Evolutionary conservation across 129 eudicot species (phyloP), one percentile per base, ranked within the genome.

Genomic region (Logfia minima): DNA sequence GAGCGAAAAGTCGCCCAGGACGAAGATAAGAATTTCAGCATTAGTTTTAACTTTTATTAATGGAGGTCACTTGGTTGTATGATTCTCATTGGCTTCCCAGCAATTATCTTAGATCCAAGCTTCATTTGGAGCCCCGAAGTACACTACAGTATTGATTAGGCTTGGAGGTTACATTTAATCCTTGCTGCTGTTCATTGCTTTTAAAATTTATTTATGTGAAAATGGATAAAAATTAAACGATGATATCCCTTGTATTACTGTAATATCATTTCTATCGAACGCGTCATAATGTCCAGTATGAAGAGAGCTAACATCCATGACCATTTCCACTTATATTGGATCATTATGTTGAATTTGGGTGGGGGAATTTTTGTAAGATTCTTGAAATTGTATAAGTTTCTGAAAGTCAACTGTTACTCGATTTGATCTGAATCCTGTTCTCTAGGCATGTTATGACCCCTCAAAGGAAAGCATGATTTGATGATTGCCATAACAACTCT

Each of bases 1-100:
- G 92, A 86, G 88, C 86, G 32, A 92, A 88, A 80, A 81, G 87
- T 80, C 96, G 96, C 75, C 34, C 93, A 19, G 84, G 93, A 66
- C 89, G 98, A 55, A 66, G 84, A 63, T 74, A 80, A 35, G 52
- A 66, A 22, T 65, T 18, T 74, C 55, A 17, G 55, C 72, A 4
- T 24, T 41, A 11, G 28, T 59, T 62, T 39, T 53, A 66, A 80
- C 65, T 28, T 39, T 66, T 43, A 63, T 31, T 32, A 26, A 51
- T 71, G 77, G 72, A 70, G 71, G 77, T 62, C 71, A 79, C 37
- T 29, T 72, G 72, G 51, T 71, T 79, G 77, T 79, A 79, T 71
- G 64, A 71, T 43, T 78, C 17, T 41, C 45, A 71, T 71, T 48
- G 66, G 77, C 55, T 79, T 79, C 80, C 53, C 28, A 14, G 23